These are phyloP conservation scores for Tylopilus sp. DNA, from an alignment of 1,284 basidiomycete species.

Conservation along the genomic window DNA sequence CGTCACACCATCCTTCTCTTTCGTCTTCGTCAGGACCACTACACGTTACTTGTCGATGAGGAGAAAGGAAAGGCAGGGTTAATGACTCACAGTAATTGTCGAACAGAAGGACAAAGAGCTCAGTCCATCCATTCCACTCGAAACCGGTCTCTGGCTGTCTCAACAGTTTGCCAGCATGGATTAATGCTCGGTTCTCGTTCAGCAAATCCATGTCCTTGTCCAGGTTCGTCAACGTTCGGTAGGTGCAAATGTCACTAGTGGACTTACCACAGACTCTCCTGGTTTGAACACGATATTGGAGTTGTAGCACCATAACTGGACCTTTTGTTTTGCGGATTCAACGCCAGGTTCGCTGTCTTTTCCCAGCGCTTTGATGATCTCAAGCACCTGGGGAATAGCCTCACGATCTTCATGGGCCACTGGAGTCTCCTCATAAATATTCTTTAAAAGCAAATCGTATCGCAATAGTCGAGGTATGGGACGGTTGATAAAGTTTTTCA, in stretches of 20 bases:
- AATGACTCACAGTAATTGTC: conserved; percentile 79
- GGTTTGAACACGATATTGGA: conserved; percentile 74
- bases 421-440: conserved; percentile 70
- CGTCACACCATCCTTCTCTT: conserved; percentile 65
- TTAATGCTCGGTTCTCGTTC: conserved; percentile 75
- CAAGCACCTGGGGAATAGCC: conserved; percentile 77
- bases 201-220: conserved; percentile 80
- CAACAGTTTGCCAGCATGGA: conserved; percentile 76
- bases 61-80: neutral
- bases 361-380: conserved; percentile 77
- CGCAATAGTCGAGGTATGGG: conserved; percentile 86
- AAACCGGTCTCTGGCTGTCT: conserved; percentile 83
- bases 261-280: conserved; percentile 70
- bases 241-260: neutral
- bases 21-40: conserved; percentile 87
- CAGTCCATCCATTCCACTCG: conserved; percentile 77
- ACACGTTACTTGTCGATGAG: conserved; percentile 13
- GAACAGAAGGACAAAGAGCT: conserved; percentile 83
- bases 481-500: conserved; percentile 85
- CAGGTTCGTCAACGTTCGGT: conserved; percentile 5
- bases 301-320: conserved; percentile 82
- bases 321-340: conserved; percentile 76
- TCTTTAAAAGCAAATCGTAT: conserved; percentile 81
- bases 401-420: conserved; percentile 72
- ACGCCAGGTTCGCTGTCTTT: conserved; percentile 85